phyloP scores from a whole-genome alignment of 129 eudicot genomes.

The Flaveria linearis region DNA sequence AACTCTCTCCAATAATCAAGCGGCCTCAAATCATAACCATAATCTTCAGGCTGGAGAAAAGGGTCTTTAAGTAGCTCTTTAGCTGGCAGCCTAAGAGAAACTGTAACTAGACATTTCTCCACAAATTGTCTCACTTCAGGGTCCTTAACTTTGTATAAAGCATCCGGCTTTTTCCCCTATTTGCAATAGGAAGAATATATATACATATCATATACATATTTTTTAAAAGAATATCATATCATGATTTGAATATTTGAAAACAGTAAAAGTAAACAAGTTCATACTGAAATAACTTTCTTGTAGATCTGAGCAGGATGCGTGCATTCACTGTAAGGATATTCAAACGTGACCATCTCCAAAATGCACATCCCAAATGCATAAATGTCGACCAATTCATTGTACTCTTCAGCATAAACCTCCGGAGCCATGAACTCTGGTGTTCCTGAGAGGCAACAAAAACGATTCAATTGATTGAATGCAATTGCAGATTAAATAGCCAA shows the following conservation, averaged over 20 bases:
- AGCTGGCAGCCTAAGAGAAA: conserved; percentile 71
- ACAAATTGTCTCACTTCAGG: conserved; percentile 74
- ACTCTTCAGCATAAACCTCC: conserved; percentile 91
- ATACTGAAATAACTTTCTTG: conserved; percentile 94
- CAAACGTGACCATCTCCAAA: conserved; percentile 95
- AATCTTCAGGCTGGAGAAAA: conserved; percentile 68
- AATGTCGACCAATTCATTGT: conserved; percentile 85
- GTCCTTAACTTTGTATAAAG: conserved; percentile 79
- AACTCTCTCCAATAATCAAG: conserved; percentile 51
- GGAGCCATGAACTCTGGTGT: conserved; percentile 99
- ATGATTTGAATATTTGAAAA: neutral
- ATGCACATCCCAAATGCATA: conserved; percentile 99
- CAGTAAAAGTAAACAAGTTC: conserved; percentile 12
- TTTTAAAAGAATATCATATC: neutral
- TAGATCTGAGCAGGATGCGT: conserved; percentile 90
- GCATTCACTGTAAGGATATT: conserved; percentile 95
- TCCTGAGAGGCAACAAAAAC: conserved; percentile 41
- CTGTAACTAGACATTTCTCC: conserved; percentile 87
- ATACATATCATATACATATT: neutral
- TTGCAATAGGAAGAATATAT: neutral
- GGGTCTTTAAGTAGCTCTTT: conserved; percentile 84
- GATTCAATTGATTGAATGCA: neutral
- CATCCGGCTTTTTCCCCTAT: conserved; percentile 83
- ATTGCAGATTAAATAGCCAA: neutral
- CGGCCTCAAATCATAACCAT: conserved; percentile 47